Conservation (phyloP, 2,329 filamentous ascomycete species). For the Penicillium sp. region DNA sequence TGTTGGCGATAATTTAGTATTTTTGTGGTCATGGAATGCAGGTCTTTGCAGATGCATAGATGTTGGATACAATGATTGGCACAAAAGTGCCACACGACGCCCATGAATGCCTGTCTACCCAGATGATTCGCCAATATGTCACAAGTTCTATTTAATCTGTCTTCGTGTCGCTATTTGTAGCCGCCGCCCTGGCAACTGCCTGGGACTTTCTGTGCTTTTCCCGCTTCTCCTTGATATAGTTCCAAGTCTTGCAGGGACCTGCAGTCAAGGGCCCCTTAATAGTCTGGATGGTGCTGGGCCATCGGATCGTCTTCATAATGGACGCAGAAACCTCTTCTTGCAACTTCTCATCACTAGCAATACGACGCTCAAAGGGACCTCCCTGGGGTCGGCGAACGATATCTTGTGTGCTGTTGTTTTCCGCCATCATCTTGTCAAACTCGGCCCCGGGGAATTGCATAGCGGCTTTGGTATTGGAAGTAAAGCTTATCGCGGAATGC, state of each 20-base stretch:
- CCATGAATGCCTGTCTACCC: slow-evolving; percentile 14
- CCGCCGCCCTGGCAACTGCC: slow-evolving; percentile 3
- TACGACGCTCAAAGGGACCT: slow-evolving; percentile 80
- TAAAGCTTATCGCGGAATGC: slow-evolving; percentile 87
- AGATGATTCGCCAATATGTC: slow-evolving; percentile 1
- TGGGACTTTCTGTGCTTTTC: slow-evolving; percentile 56
- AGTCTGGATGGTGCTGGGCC: slow-evolving; percentile 87
- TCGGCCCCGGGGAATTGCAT: slow-evolving; percentile 78
- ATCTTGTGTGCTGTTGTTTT: slow-evolving; percentile 64
- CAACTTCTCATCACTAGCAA: slow-evolving; percentile 72
- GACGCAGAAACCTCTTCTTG: slow-evolving; percentile 68
- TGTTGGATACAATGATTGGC: slow-evolving; percentile 11
- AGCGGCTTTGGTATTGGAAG: slow-evolving; percentile 91
- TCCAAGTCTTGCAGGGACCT: slow-evolving; percentile 66
- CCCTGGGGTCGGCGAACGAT: slow-evolving; percentile 73
- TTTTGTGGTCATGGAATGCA: neutral
- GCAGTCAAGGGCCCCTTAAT: slow-evolving; percentile 80
- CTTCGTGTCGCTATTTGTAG: slow-evolving; percentile 17
- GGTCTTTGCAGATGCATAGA: slow-evolving; percentile 8
- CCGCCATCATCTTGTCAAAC: slow-evolving; percentile 80
- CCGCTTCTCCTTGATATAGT: slow-evolving; percentile 81
- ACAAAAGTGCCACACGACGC: slow-evolving; percentile 19
- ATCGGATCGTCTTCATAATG: slow-evolving; percentile 83
- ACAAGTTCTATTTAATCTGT: slow-evolving; percentile 6
- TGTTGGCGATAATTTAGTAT: neutral